Evolutionary conservation across 2,329 filamentous ascomycete species (phyloP), one percentile per base, ranked within the genome.

Genomic region (Fusarium annulatum): DNA sequence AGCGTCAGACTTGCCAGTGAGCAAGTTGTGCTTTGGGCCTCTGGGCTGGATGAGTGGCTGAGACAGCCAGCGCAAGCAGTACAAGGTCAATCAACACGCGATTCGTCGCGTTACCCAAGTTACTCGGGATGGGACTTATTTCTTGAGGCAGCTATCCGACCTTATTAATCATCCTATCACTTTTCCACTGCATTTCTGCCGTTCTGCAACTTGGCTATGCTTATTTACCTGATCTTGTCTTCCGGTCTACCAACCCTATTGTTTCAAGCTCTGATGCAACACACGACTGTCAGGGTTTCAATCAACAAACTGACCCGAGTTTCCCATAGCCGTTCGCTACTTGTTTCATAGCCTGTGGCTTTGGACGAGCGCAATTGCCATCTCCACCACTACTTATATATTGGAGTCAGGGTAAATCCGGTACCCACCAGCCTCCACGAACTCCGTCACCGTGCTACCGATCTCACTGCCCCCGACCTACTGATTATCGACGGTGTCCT

Each of bases 101-200:
- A 61, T 64, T 49, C 55, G 51, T 67, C 67, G 69, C 70, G 64
- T 67, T 53, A 46, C 46, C 48, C 67, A 21, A 30, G 26, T 48
- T 30, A 45, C 67, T 75, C 73, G 75, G 76, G 69, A 77, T 76
- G 75, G 69, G 75, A 66, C 52, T 73, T 71, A 61, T 55, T 59
- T 64, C 64, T 56, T 64, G 51, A 55, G 34, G 38, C 62, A 53
- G 63, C 55, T 73, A 52, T 58, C 49, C 43, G 33, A 68, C 55
- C 30, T 70, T 49, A 34, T 55, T 55, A 28, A 53, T 46, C 34
- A 33, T 58, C 36, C 57, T 41, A 30, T 45, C 33, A 26, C 55
- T 49, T 56, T 36, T 36, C 34, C 28, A 23, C 28, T 41, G 55
- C 41, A 41, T 61, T 33, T 38, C 62, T 59, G 38, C 36, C 52